Evolutionary conservation across 306 rosid species (phyloP), one percentile per base, ranked within the genome.

Genomic region (Corylus heterophylla): DNA sequence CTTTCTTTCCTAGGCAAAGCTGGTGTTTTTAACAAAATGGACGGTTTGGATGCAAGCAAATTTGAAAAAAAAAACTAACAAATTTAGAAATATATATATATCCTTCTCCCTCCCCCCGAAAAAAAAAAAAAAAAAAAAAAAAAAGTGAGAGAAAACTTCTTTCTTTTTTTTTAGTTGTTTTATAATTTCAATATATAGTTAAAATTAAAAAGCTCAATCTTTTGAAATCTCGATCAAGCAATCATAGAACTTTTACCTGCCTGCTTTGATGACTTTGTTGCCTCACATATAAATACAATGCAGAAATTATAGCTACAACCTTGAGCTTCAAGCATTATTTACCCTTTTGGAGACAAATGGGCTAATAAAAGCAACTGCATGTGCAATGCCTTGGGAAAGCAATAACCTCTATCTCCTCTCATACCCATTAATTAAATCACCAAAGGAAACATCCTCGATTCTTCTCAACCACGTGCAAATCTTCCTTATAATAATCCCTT

Each of bases 331-430:
- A 54, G 75, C 75, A 50, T 76, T 59, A 39, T 52, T 42, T 16
- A 49, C 66, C 25, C 49, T 47, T 58, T 76, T 59, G 79, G 79
- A 75, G 55, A 2, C 56, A 18, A 14, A 14, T 5, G 58, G 20
- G 8, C 58, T 54, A 61, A 77, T 76, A 59, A 84, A 73, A 67
- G 52, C 76, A 61, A 18, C 74, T 69, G 69, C 88, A 81, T 62
- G 88, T 85, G 83, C 80, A 48, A 18, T 61, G 83, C 74, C 82
- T 81, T 55, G 71, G 74, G 73, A 85, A 78, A 58, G 54, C 82
- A 59, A 47, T 42, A 5, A 0, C 47, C 9, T 9, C 14, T 17
- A 27, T 52, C 49, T 27, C 5, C 16, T 62, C 29, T 29, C 35
- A 12, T 12, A 62, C 25, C n/a, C 42, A 27, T 37, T 31, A 17